Conservation (phyloP, 2,329 filamentous ascomycete species). For the Fusarium oxysporum region DNA sequence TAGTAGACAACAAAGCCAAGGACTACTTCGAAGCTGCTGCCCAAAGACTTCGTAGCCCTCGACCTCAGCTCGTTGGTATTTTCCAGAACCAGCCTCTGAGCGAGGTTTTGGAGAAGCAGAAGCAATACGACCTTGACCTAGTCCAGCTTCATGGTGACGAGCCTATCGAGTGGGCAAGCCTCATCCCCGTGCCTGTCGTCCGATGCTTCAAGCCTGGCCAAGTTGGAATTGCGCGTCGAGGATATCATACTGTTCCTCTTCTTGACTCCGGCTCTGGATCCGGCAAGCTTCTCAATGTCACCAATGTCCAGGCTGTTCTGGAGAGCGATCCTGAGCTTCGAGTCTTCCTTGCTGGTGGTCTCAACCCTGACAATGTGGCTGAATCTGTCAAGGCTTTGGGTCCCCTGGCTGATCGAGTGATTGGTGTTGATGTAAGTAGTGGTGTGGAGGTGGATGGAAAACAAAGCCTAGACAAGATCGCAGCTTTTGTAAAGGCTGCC, state of each 20-base stretch:
- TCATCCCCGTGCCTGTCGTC: constrained; percentile 94
- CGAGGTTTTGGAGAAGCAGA: constrained; percentile 83
- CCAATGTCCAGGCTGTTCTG: constrained; percentile 75
- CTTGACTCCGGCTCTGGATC: constrained; percentile 90
- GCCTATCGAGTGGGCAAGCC: constrained; percentile 87
- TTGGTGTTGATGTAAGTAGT: constrained; percentile 93
- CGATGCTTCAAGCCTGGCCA: constrained; percentile 84
- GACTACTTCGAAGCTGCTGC: constrained; percentile 79
- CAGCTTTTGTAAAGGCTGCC: constrained; percentile 79
- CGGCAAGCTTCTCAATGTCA: constrained; percentile 80
- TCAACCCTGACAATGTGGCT: constrained; percentile 83
- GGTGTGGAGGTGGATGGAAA: constrained; percentile 87
- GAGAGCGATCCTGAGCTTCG: constrained; percentile 75
- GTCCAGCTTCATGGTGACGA: constrained; percentile 95
- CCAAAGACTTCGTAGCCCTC: constrained; percentile 61
- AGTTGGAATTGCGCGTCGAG: constrained; percentile 76
- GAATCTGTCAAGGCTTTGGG: constrained; percentile 73
- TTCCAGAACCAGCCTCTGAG: constrained; percentile 91
- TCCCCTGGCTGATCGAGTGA: constrained; percentile 69
- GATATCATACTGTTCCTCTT: constrained; percentile 85
- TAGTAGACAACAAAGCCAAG: constrained; percentile 53
- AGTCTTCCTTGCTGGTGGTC: constrained; percentile 85
- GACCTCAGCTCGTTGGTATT: constrained; percentile 88
- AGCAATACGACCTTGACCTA: constrained; percentile 81
- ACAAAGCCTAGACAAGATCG: constrained; percentile 85